These are phyloP conservation scores for Penicillium sp. DNA, from an alignment of 2,329 filamentous ascomycete species.

Conservation along the genomic window DNA sequence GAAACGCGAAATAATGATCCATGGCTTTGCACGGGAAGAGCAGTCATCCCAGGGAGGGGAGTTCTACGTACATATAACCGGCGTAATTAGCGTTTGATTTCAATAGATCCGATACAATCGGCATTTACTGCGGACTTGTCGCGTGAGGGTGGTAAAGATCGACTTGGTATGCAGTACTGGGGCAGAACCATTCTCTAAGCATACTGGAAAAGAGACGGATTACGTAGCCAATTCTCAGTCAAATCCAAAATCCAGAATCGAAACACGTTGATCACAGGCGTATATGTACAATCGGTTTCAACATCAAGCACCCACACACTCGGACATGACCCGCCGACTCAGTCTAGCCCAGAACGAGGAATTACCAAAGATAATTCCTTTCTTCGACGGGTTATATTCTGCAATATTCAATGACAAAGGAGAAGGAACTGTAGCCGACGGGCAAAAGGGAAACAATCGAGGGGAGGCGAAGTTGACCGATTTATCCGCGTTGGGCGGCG, in stretches of 20 bases:
- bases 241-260: conserved; percentile 19
- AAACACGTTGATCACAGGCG: conserved; percentile 25
- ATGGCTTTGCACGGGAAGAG: conserved; percentile 13
- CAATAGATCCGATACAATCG: conserved; percentile 21
- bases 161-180: not conserved
- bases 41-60: conserved; percentile 7
- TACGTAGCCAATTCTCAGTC: conserved; percentile 3
- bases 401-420: conserved; percentile 17
- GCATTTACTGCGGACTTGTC: not conserved
- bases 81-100: conserved; percentile 37
- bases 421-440: conserved; percentile 18
- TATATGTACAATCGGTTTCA: conserved; percentile 35
- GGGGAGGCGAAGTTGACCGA: conserved; percentile 9
- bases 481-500: conserved; percentile 41
- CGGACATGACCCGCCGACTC: conserved; percentile 18
- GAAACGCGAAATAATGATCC: conserved; percentile 13
- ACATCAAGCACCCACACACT: conserved; percentile 16
- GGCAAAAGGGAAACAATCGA: conserved; percentile 15
- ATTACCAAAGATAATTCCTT: not conserved
- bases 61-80: conserved; percentile 26
- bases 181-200: not conserved
- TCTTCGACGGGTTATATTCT: conserved; percentile 7
- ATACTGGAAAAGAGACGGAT: not conserved
- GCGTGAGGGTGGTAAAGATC: not conserved
- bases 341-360: conserved; percentile 7